phyloP scores from a whole-genome alignment of 2,329 filamentous ascomycete species.

The Dactylonectria macrodidyma region DNA sequence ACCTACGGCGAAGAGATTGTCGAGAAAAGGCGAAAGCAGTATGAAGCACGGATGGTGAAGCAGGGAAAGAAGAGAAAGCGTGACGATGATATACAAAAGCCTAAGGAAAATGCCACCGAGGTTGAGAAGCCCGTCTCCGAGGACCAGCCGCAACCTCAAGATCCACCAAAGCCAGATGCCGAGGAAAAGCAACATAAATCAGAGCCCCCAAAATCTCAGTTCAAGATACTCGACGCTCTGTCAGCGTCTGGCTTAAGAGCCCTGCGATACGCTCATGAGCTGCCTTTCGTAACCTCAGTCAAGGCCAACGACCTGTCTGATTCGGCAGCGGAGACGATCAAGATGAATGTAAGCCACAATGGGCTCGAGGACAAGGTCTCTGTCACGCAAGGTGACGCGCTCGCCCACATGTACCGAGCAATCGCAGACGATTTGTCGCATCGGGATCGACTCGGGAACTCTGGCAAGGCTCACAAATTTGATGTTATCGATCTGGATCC shows the following conservation, averaged over 20 bases:
- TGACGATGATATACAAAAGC: conserved; percentile 52
- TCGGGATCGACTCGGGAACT: conserved; percentile 56
- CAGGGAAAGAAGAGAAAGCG: conserved; percentile 65
- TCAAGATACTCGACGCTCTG: conserved; percentile 93
- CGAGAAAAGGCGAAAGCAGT: conserved; percentile 60
- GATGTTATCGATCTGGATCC: conserved; percentile 98
- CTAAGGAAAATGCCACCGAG: conserved; percentile 17
- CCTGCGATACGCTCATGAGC: conserved; percentile 90
- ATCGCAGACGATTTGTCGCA: conserved; percentile 68
- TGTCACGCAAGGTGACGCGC: conserved; percentile 85
- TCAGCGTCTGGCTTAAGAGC: conserved; percentile 95
- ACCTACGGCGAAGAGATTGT: conserved; percentile 82
- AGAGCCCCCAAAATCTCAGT: conserved; percentile 61
- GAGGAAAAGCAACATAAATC: conserved; percentile 37
- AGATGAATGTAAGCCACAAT: conserved; percentile 89
- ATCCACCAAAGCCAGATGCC: conserved; percentile 29
- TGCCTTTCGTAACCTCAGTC: conserved; percentile 85
- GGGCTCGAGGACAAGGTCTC: conserved; percentile 78
- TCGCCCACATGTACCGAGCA: conserved; percentile 89
- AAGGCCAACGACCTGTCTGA: conserved; percentile 92
- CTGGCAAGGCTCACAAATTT: conserved; percentile 71
- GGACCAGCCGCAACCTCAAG: conserved; percentile 32
- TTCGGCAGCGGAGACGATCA: conserved; percentile 84
- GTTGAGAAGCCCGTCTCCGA: conserved; percentile 26
- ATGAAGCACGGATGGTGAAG: conserved; percentile 59